Base-by-base conservation (phyloP, 306 rosid genomes). In the Trifolium repens region DNA sequence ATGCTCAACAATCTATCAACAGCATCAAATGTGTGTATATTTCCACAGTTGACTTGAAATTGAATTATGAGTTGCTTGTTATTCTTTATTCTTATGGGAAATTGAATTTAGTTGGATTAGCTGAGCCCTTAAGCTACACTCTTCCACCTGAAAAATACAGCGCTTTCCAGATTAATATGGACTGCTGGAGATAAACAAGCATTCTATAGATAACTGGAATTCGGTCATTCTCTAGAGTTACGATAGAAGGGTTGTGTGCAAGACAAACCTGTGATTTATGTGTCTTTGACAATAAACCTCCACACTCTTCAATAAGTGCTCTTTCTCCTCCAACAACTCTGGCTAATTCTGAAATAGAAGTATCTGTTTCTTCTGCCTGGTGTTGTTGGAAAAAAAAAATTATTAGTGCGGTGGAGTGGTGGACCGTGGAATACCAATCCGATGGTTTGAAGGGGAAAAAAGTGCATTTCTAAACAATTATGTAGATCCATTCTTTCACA, bases 121-220 rank as follows among this genome's bases (percentile, higher is more conserved):
- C 32, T 87, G 98, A 27, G 91, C 84, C 85, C 91, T 87, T 81
- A 90, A 86, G 83, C 92, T 88, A 82, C 88, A 85, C 79, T 92
- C 98, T 55, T 92, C 91, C 77, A 92, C 89, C 93, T 91, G 87
- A 86, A 75, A 84, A 82, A 49, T 32, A 67, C 47, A 72, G 19
- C 74, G 47, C 22, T 53, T 77, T 73, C 70, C 53, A 64, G 43
- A 62, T 69, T 74, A 17, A 66, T 57, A 64, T 43, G 53, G 55
- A 44, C 70, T 62, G 65, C 57, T 32, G 46, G 63, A 64, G 58
- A 67, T 49, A 53, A 58, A 42, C 57, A 43, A 32, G 8, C 14
- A 7, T 19, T 3, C 9, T 34, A 54, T 11, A 54, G 14, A 54
- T 3, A 9, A 54, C 60, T 54, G 27, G 57, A 44, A 44, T 46